Base-by-base conservation (phyloP, 2,329 filamentous ascomycete genomes). In the Samsoniella hepiali region DNA sequence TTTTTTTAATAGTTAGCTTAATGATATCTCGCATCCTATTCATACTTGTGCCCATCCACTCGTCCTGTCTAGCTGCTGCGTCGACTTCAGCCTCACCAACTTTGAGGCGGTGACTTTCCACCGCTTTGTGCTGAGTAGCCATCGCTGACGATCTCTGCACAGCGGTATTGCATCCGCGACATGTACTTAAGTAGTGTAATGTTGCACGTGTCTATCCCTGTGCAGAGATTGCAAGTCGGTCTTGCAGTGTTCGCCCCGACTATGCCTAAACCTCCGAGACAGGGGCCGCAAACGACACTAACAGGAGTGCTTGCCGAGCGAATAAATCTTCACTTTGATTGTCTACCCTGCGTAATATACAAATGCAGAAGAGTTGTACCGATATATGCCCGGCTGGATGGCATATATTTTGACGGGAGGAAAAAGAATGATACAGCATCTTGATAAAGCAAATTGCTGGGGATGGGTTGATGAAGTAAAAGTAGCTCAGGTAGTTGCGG, bases 291-390 rank as follows among this genome's bases (percentile, higher is more conserved):
- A 15, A 40, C 13, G 11, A 22, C 22, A 22, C 22, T 22, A 22
- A 22, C 22, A 1, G 22, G 1, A 53, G 36, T n/a, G 11, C 27
- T 27, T 11, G 31, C 11, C n/a, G 8, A 17, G 6, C 45, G 22
- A 45, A 29, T 47, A 22, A 22, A 44, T 53, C 27, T 61, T 54
- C 31, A n/a, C 54, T 36, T 49, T 57, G 27, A 45, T 50, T 50
- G 53, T 57, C 54, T 50, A 55, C 34, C 54, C 7, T 50, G 47
- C 34, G 57, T 61, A 22, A 55, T 63, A 47, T 63, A 62, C 51
- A 64, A 42, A 36, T 51, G 57, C 38, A 50, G 42, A 17, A 50
- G 45, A 51, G 44, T 49, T 42, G 29, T 34, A 53, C 29, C 49
- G 17, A 17, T 61, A 58, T 22, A 22, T 22, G 22, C 22, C 22